Evolutionary conservation across 2,329 filamentous ascomycete species (phyloP).

Genomic region (Hysterium pulicare): DNA sequence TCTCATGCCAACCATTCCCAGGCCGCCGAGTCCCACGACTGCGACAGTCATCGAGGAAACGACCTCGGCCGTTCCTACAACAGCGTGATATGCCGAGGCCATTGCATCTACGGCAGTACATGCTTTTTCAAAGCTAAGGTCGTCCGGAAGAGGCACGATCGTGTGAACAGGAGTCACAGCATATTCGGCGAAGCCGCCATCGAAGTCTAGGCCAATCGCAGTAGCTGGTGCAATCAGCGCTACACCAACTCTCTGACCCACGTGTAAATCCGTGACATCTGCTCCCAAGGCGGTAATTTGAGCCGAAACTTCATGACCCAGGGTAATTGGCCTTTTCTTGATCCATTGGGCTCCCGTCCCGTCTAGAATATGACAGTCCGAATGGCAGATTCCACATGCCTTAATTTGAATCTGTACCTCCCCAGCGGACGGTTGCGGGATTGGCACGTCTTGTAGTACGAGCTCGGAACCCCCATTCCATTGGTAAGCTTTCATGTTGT

Average conservation of each 20-base stretch:
- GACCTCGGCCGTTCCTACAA: neutral
- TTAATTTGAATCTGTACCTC: constrained; percentile 2
- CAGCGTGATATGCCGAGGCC: constrained; percentile 9
- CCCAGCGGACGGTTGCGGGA: constrained; percentile 1
- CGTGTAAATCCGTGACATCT: neutral
- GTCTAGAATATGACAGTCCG: constrained; percentile 1
- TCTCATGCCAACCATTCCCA: constrained; percentile 1
- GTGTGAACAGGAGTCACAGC: neutral
- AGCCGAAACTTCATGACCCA: constrained; percentile 9
- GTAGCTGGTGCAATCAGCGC: no score
- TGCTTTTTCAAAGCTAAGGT: constrained; percentile 4
- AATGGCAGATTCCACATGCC: constrained; percentile 6
- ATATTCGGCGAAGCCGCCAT: constrained; percentile 1
- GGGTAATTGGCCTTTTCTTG: neutral
- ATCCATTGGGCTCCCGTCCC: neutral
- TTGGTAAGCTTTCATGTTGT: constrained; percentile 1
- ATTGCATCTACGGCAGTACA: constrained; percentile 7
- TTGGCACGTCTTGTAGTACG: constrained; percentile 3
- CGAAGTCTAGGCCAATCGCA: neutral
- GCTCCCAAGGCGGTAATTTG: constrained; percentile 1
- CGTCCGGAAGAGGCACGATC: constrained; percentile 5
- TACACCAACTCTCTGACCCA: neutral
- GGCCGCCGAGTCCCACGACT: constrained; percentile 5
- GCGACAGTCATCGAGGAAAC: neutral
- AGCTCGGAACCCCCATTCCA: neutral